Base-by-base conservation (phyloP, 768 basidiomycete species). In the Termitomyces sp. region DNA sequence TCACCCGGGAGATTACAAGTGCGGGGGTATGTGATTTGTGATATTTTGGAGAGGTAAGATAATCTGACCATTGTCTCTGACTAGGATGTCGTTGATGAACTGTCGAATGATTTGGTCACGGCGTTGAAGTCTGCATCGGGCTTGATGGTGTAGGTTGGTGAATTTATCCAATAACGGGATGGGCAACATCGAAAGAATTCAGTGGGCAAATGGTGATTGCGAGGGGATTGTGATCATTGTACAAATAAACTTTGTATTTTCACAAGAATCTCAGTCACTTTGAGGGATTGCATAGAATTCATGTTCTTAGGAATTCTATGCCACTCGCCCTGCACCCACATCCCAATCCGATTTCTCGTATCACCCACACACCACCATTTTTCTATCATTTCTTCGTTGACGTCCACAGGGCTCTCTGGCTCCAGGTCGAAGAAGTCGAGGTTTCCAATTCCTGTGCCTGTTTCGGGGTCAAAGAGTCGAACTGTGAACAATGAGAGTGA, bases 361-460 rank as follows among this genome's bases (percentile, higher is more conserved):
- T 26, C 26, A 26, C 26, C 26, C 26, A 26, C 26, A 26, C 26
- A 26, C 26, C 26, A 26, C 26, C 94, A 94, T 67, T 88, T 90
- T 70, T 95, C 94, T 24, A 94, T 62, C 71, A 82, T 73, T 53
- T 87, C 87, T 44, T 74, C 65, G 7, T 58, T 65, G 13, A 73
- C 20, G 71, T 72, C 54, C 79, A 52, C 50, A 54, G 57, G 52
- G 38, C 59, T 58, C 16, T 47, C 64, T 32, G 26, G 20, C 53
- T 73, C 73, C 14, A 71, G 60, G 53, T 82, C 84, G 63, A 92
- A 86, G 64, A 91, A 86, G 66, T 92, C 90, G 8, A 94, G 76
- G 3, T 77, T 72, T 0, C 90, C 92, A 3, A 83, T 69, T 3
- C 87, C 88, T 0, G 58, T 51, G 4, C 70, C 65, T 7, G 56